These are phyloP conservation scores for Aspergillus sp. DNA, from an alignment of 2,329 filamentous ascomycete genomes.

Conservation along the genomic window DNA sequence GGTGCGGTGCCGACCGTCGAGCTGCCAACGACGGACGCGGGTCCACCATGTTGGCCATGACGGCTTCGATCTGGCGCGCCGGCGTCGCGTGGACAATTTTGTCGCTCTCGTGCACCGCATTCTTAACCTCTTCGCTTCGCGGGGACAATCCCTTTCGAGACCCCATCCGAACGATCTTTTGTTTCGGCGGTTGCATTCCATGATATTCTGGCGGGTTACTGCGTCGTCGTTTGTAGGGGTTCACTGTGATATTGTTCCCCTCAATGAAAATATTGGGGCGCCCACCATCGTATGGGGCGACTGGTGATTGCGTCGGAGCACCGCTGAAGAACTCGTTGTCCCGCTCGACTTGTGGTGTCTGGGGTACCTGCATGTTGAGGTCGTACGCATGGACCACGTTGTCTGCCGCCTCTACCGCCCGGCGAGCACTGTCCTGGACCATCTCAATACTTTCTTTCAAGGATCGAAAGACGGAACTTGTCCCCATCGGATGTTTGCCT, in stretches of 20 bases:
- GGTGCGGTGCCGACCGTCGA: constrained; percentile 30
- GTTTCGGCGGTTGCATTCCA: constrained; percentile 28
- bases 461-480: constrained; percentile 52
- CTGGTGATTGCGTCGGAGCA: constrained; percentile 14
- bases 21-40: constrained; percentile 29
- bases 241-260: constrained; percentile 37
- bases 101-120: constrained; percentile 37
- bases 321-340: constrained; percentile 28
- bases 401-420: constrained; percentile 66
- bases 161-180: constrained; percentile 26
- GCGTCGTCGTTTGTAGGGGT: constrained; percentile 40
- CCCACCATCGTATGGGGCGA: constrained; percentile 20
- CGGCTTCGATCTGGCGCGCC: constrained; percentile 31
- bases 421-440: constrained; percentile 65
- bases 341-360: constrained; percentile 46
- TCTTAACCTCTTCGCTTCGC: constrained; percentile 35
- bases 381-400: constrained; percentile 71
- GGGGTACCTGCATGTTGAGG: constrained; percentile 67
- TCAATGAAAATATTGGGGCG: constrained; percentile 37
- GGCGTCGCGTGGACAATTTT: constrained; percentile 32
- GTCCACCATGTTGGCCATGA: constrained; percentile 33
- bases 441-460: constrained; percentile 64
- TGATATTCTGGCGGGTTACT: constrained; percentile 34
- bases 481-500: constrained; percentile 44
- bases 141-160: constrained; percentile 31